Conservation (phyloP, 202 grass and related monocot genomes). For the Hordeum pubiflorum region DNA sequence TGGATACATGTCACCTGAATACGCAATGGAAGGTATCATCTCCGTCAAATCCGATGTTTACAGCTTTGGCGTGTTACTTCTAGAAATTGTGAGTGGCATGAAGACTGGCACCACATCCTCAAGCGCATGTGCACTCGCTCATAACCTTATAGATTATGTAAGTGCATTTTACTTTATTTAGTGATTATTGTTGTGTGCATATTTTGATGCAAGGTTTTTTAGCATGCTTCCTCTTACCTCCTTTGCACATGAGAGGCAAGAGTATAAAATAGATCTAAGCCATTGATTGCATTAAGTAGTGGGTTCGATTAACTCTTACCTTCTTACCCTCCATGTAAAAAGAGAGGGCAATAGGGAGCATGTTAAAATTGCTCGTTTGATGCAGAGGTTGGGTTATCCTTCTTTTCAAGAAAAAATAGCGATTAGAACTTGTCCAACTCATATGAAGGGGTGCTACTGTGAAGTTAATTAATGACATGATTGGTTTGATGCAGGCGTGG, state of each 20-base stretch:
- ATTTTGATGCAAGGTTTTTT: no score
- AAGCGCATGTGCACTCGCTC: neutral
- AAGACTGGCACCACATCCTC: neutral
- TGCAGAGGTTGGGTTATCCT: no score
- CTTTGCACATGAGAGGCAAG: no score
- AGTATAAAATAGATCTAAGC: no score
- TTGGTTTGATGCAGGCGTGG: slow-evolving; percentile 33
- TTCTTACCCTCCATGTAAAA: no score
- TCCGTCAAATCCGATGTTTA: slow-evolving; percentile 28
- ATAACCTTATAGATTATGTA: slow-evolving; percentile 37
- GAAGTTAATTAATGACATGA: neutral
- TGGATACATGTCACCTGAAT: slow-evolving; percentile 17
- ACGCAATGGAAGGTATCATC: slow-evolving; percentile 42
- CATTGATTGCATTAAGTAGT: no score
- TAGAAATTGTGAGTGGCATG: neutral
- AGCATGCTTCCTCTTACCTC: no score
- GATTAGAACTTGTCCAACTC: neutral
- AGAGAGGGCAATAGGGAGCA: no score
- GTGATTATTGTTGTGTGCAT: no score
- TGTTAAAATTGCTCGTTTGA: no score
- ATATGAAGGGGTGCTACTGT: neutral
- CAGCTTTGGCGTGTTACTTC: neutral
- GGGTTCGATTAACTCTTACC: no score
- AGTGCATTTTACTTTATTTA: neutral
- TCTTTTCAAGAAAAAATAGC: no score